Base-by-base conservation (phyloP, 805 yeast genomes). In the Wickerhamiella slavikovae region DNA sequence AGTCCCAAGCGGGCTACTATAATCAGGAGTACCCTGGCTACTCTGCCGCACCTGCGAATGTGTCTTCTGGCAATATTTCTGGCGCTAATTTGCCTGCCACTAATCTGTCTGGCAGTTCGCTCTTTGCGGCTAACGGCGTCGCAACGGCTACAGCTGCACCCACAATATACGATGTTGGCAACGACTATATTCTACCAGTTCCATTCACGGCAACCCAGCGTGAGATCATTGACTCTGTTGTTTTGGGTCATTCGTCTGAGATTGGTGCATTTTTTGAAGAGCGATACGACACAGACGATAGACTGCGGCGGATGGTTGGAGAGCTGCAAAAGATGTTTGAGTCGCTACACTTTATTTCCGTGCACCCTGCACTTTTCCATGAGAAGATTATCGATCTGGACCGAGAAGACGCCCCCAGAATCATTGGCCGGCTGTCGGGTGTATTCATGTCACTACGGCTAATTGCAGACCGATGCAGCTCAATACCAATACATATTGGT, bases 181-280 rank as follows among this genome's bases (percentile, higher is more conserved):
- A 31, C 14, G 35, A 32, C 20, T 32, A 32, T 27, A 30, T 35
- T 23, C 38, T 39, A 14, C 43, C 41, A 2, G 43, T 40, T 3
- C 35, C 37, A n/a, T 35, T 40, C 36, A 31, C 41, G 18, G 38
- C 36, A 16, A 25, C 77, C 40, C 96, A 85, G 47, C 74, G 71
- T 43, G 89, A 82, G 43, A 59, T 85, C 30, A 78, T 83, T 8
- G 93, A 85, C 49, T 93, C 82, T 47, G 82, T 89, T 18, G 77
- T 85, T 9, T 77, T 93, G 2, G 57, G 82, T 24, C 96, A 85
- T 51, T 85, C 83, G 47, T 69, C 85, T 20, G 96, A 83, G 46
- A 80, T 85, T 34, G 57, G 85, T 41, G 72, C 80, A 51, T 83
- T 74, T 48, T 82, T 78, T 44, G 92, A 80, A 31, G 57, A 51